Percentiles rank a stretch among this genome's conserved stretches.
Conservation (phyloP, 352 stramenopile species). For the Globisporangium echinulatum region DNA sequence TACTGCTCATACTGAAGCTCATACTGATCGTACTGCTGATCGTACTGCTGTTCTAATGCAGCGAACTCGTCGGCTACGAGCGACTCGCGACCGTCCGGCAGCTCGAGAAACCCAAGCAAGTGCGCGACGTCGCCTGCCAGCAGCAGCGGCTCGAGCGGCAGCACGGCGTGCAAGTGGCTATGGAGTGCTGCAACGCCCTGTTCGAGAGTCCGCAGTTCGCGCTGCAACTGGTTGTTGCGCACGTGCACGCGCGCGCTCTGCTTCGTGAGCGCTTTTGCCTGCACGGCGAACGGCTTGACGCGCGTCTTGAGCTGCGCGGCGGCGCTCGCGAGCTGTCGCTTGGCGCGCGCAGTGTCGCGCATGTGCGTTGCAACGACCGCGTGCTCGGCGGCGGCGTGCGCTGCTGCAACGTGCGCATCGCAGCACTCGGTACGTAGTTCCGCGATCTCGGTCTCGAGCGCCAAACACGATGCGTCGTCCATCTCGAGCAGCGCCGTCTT, state of each 20-base stretch:
- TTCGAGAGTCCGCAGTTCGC: conserved; percentile 34
- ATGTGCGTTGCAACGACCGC: conserved; percentile 29
- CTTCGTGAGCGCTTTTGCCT: conserved; percentile 49
- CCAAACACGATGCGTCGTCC: conserved; percentile 31
- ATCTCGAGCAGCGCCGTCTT: conserved; percentile 34
- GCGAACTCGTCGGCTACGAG: conserved; percentile 10
- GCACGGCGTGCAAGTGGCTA: conserved; percentile 23
- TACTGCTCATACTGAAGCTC: not conserved
- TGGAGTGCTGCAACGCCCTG: conserved; percentile 38
- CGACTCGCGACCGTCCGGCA: conserved; percentile 11
- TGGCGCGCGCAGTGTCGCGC: conserved; percentile 23
- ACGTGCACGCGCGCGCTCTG: conserved; percentile 42
- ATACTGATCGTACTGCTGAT: not conserved
- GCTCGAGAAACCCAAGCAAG: conserved; percentile 23
- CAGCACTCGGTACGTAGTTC: conserved; percentile 39
- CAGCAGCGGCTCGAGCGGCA: conserved; percentile 52
- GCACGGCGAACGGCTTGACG: conserved; percentile 54
- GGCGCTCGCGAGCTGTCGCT: conserved; percentile 13
- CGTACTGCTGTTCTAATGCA: not conserved
- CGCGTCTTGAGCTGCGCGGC: conserved; percentile 39
- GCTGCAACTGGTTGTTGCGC: conserved; percentile 44
- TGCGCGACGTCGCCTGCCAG: conserved; percentile 39
- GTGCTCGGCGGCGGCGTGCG: conserved; percentile 28
- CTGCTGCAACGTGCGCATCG: conserved; percentile 31
- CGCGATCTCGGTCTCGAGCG: conserved; percentile 43